These are phyloP conservation scores for Rhinocladiella similis DNA, from an alignment of 2,329 filamentous ascomycete species.

Conservation along the genomic window DNA sequence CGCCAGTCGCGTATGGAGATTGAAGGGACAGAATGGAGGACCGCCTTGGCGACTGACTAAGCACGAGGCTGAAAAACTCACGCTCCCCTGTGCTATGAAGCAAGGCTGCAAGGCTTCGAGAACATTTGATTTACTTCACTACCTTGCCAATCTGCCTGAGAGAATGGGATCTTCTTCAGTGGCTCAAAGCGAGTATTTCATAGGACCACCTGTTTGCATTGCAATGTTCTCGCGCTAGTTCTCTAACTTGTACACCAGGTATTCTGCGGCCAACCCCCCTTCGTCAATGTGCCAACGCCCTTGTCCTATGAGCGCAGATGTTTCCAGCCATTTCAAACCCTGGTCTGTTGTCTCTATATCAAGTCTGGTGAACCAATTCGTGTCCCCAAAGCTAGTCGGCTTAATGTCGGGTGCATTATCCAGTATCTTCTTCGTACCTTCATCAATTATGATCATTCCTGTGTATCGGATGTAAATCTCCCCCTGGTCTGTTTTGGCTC, in stretches of 20 bases:
- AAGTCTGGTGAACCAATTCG: slow-evolving; percentile 3
- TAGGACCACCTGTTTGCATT: no score
- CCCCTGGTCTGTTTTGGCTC: slow-evolving; percentile 6
- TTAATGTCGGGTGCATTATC: background rate
- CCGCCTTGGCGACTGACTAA: no score
- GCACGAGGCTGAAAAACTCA: no score
- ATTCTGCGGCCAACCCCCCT: slow-evolving; percentile 2
- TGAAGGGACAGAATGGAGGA: no score
- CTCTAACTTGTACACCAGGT: slow-evolving; percentile 7
- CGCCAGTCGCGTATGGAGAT: no score
- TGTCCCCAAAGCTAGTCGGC: slow-evolving; percentile 2
- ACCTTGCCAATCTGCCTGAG: no score
- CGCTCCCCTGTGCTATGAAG: no score
- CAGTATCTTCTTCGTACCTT: background rate
- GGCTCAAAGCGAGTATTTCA: no score
- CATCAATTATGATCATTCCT: background rate
- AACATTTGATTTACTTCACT: no score
- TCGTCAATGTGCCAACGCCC: slow-evolving; percentile 10
- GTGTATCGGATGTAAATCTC: slow-evolving; percentile 4
- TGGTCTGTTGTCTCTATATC: background rate
- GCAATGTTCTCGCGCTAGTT: background rate
- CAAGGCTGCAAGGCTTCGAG: no score
- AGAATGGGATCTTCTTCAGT: no score
- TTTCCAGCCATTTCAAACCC: slow-evolving; percentile 7
- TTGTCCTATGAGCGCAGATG: slow-evolving; percentile 1